phyloP scores from a whole-genome alignment of 208 protist genomes.

The Giardia duodenalis region DNA sequence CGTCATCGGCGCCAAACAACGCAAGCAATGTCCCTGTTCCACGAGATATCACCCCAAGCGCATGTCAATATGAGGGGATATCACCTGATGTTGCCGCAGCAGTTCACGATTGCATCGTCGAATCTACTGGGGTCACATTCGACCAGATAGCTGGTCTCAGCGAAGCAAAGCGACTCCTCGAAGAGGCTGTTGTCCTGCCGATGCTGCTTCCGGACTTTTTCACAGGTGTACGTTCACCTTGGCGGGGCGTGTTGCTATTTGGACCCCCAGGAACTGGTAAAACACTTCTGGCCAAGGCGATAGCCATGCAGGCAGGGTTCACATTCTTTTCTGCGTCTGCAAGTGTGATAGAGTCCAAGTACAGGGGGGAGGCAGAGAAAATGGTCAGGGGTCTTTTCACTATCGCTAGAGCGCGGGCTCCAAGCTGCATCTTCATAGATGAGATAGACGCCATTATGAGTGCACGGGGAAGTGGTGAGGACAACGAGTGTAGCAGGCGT shows the following conservation, averaged over 20 bases:
- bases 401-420: slow-evolving; percentile 61
- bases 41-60: neutral
- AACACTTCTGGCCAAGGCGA: slow-evolving; percentile 44
- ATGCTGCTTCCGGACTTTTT: slow-evolving; percentile 35
- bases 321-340: slow-evolving; percentile 36
- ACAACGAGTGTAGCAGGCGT: neutral
- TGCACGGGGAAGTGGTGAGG: slow-evolving; percentile 40
- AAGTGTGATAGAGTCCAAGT: slow-evolving; percentile 28
- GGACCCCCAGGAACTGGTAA: slow-evolving; percentile 48
- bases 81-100: neutral
- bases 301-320: slow-evolving; percentile 29
- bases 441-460: slow-evolving; percentile 95
- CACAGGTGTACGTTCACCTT: neutral
- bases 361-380: slow-evolving; percentile 32
- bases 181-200: slow-evolving; percentile 40
- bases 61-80: neutral
- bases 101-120: neutral
- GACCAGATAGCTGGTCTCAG: slow-evolving; percentile 34
- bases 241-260: slow-evolving; percentile 62
- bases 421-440: slow-evolving; percentile 99
- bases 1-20: neutral
- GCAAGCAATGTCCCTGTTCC: neutral
- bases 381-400: slow-evolving; percentile 24
- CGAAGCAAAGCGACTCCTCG: slow-evolving; percentile 35
- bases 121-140: neutral